Evolutionary conservation across 257 asterid species (phyloP).

Genomic region (Solanum virginianum): DNA sequence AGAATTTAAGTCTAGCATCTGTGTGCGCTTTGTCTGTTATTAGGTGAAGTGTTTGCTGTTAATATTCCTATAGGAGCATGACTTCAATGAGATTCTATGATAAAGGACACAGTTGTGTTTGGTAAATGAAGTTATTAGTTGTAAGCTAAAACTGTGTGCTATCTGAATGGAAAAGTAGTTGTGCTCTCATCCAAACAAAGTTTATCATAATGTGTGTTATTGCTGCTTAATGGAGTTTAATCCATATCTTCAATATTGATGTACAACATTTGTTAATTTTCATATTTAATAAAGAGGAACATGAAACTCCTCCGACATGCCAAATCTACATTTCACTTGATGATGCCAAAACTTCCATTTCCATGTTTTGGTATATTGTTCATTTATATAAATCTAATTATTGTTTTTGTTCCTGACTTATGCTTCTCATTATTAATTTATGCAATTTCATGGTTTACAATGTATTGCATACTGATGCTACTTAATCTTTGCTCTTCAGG

Average conservation of each 20-base stretch:
- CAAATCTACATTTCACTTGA: not conserved
- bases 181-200: not conserved
- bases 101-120: not conserved
- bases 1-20: not conserved
- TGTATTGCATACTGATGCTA: not conserved
- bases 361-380: not conserved
- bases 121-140: not conserved
- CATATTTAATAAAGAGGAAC: not conserved
- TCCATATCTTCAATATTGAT: not conserved
- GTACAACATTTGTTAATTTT: not conserved
- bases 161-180: not conserved
- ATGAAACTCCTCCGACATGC: not conserved
- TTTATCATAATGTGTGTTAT: not conserved
- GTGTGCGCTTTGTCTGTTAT: not conserved
- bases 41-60: not conserved
- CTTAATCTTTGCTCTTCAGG: conserved; percentile 26
- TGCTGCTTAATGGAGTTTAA: not conserved
- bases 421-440: not conserved
- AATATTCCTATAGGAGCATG: not conserved
- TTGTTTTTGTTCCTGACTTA: not conserved
- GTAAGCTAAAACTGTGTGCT: not conserved
- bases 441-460: not conserved
- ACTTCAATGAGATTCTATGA: not conserved
- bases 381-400: not conserved
- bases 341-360: not conserved